These are phyloP conservation scores for Astrothelium macrocarpum DNA, from an alignment of 495 filamentous ascomycete species.

Conservation along the genomic window DNA sequence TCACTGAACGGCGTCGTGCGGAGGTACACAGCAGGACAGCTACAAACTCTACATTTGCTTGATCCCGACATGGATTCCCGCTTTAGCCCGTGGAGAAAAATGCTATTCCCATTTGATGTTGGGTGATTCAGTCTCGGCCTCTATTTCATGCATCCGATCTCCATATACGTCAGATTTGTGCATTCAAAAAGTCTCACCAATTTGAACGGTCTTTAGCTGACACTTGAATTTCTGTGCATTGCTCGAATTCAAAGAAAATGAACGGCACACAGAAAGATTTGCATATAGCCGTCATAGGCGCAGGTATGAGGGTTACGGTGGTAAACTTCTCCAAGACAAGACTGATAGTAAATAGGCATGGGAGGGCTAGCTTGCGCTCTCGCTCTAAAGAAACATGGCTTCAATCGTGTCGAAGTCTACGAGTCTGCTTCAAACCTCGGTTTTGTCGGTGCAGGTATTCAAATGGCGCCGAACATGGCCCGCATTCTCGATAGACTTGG, in stretches of 20 bases:
- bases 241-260: not conserved
- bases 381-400: conserved; percentile 62
- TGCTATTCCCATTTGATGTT: not conserved
- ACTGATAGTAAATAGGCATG: conserved; percentile 48
- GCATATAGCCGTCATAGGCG: conserved; percentile 28
- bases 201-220: not conserved
- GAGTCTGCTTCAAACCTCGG: conserved; percentile 64
- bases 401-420: conserved; percentile 61
- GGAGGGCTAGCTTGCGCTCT: conserved; percentile 64
- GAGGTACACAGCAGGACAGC: no score
- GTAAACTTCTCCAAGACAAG: not conserved
- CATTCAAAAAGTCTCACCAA: not conserved
- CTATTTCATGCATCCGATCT: not conserved
- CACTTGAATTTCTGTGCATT: not conserved
- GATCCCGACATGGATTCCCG: not conserved
- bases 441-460: conserved; percentile 75
- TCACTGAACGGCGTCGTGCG: not conserved
- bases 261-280: conserved; percentile 7
- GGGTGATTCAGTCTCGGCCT: not conserved
- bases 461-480: conserved; percentile 72
- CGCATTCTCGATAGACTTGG: conserved; percentile 62
- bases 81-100: not conserved
- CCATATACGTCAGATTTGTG: not conserved
- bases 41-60: not conserved
- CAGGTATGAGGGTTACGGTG: conserved; percentile 19